A percentile compares a stretch with the other conserved stretches of the same genome.
These are phyloP conservation scores for Beauveria varroae DNA, from an alignment of 2,329 filamentous ascomycete species.

Conservation along the genomic window DNA sequence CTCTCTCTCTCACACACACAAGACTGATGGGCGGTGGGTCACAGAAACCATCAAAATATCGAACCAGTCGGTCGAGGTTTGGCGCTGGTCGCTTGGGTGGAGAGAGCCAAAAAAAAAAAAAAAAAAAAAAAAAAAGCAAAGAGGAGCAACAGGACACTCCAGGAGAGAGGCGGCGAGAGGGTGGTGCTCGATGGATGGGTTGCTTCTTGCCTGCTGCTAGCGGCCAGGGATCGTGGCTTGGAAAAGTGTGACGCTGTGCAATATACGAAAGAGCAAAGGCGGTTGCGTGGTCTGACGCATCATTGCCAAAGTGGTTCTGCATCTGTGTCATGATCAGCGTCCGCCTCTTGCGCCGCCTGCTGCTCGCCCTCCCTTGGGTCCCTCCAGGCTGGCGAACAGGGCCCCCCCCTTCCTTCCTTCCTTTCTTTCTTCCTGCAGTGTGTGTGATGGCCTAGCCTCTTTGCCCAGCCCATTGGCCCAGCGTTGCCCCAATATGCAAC, in stretches of 20 bases:
- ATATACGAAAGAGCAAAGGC: conserved; percentile 34
- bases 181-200: background rate
- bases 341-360: background rate
- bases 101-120: too few species aligned
- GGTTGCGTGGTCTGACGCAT: conserved; percentile 9
- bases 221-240: conserved; percentile 18
- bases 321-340: conserved; percentile 10
- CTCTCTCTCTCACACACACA: background rate
- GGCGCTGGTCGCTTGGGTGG: too few species aligned
- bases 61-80: background rate
- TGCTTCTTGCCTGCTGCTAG: background rate
- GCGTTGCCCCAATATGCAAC: background rate
- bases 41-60: conserved; percentile 14
- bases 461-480: background rate
- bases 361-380: background rate
- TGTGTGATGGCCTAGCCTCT: background rate
- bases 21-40: conserved; percentile 17
- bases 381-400: background rate
- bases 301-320: conserved; percentile 7
- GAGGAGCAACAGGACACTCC: background rate
- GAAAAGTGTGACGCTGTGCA: conserved; percentile 36
- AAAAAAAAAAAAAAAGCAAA: background rate
- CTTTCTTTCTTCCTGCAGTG: background rate
- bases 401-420: too few species aligned
- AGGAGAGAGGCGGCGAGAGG: background rate